phyloP scores from a whole-genome alignment of 176 grass and related monocot species.

The Chloris gayana region DNA sequence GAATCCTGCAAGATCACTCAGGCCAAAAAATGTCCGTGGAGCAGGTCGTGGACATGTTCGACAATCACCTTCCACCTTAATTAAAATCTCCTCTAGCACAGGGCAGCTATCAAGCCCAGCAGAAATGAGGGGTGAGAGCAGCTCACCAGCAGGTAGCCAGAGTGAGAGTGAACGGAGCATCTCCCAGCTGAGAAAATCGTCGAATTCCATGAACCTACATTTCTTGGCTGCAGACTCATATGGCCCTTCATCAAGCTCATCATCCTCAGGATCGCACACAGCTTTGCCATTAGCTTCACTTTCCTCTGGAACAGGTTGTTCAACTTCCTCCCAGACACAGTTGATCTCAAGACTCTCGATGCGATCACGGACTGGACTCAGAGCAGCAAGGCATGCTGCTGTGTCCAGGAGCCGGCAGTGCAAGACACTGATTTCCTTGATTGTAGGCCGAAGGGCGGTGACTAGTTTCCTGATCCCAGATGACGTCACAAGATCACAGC shows the following conservation, averaged over 20 bases:
- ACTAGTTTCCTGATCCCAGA: slow-evolving; percentile 60
- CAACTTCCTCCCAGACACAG: slow-evolving; percentile 62
- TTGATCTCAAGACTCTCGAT: slow-evolving; percentile 89
- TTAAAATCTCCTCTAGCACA: slow-evolving; percentile 70
- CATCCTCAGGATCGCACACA: slow-evolving; percentile 39
- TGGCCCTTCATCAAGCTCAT: slow-evolving; percentile 32
- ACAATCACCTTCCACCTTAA: slow-evolving; percentile 95
- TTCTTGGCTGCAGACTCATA: slow-evolving; percentile 65
- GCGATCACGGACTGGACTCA: slow-evolving; percentile 61
- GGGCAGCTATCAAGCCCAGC: slow-evolving; percentile 72
- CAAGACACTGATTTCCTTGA: slow-evolving; percentile 77
- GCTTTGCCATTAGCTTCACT: slow-evolving; percentile 26
- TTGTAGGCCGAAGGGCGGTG: slow-evolving; percentile 42
- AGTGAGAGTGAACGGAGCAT: slow-evolving; percentile 76
- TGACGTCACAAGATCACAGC: slow-evolving; percentile 61
- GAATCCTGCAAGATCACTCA: slow-evolving; percentile 64
- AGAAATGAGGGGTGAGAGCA: slow-evolving; percentile 63
- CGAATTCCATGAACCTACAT: slow-evolving; percentile 58
- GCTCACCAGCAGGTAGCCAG: slow-evolving; percentile 79
- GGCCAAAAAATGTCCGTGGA: slow-evolving; percentile 45
- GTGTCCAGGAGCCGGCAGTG: slow-evolving; percentile 70
- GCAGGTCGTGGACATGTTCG: slow-evolving; percentile 53
- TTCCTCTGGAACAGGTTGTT: slow-evolving; percentile 13
- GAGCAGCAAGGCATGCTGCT: slow-evolving; percentile 50
- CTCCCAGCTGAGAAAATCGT: slow-evolving; percentile 66